These are phyloP conservation scores for Xylogone sp. DNA, from an alignment of 2,329 filamentous ascomycete genomes.

Conservation along the genomic window DNA sequence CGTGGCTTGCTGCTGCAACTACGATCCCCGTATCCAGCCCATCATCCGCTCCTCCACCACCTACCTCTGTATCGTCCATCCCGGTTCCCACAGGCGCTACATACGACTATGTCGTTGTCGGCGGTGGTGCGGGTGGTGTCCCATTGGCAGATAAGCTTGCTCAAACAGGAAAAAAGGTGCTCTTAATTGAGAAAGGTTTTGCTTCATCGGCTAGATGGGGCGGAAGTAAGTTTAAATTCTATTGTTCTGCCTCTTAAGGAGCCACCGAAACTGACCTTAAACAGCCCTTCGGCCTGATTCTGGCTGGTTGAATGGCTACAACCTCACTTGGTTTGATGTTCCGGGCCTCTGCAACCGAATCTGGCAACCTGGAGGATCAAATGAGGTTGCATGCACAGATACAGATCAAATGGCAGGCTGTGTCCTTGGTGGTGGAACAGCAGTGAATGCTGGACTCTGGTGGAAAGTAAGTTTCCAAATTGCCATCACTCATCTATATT, in stretches of 20 bases:
- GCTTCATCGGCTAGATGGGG: constrained; percentile 63
- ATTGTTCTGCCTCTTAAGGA: background rate
- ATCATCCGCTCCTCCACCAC: constrained; percentile 35
- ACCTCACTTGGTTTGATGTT: constrained; percentile 67
- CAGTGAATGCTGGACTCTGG: constrained; percentile 64
- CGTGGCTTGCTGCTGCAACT: constrained; percentile 27
- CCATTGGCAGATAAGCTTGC: constrained; percentile 56
- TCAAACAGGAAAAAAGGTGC: constrained; percentile 59
- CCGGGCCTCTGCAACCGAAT: constrained; percentile 70
- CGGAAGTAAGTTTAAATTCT: constrained; percentile 35
- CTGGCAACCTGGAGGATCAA: constrained; percentile 25
- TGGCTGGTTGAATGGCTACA: constrained; percentile 56
- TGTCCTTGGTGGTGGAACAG: constrained; percentile 55
- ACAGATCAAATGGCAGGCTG: constrained; percentile 72
- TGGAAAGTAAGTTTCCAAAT: constrained; percentile 44
- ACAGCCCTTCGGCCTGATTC: constrained; percentile 29
- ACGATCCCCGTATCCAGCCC: constrained; percentile 25
- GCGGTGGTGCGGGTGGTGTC: constrained; percentile 49
- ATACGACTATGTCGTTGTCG: constrained; percentile 53
- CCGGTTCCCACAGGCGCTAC: constrained; percentile 40
- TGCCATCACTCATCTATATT: constrained; percentile 4
- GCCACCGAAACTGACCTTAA: constrained; percentile 6
- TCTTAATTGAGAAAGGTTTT: constrained; percentile 59
- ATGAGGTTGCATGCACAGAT: constrained; percentile 58
- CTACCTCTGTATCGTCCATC: constrained; percentile 41